Base-by-base conservation (phyloP, 176 grass and related monocot species). In the Puccinellia tenuiflora region DNA sequence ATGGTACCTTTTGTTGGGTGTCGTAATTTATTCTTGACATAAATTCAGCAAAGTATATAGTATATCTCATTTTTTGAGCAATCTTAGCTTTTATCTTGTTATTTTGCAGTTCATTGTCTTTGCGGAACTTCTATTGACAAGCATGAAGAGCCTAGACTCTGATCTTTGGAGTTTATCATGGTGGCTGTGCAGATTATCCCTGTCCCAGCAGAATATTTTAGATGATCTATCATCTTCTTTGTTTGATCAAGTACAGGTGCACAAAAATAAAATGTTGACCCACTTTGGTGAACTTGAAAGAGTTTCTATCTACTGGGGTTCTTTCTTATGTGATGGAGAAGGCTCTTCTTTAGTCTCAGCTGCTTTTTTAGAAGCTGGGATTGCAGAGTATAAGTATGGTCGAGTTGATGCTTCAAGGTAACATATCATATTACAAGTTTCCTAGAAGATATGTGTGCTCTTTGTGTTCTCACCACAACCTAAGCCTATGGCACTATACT, bases 141-240 rank as follows among this genome's bases (percentile, higher is more conserved):
- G 82, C 56, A 65, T 95, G 78, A 89, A 81, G 46, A 73, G 77
- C 69, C 82, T 81, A 29, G 71, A 69, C 33, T 91, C 55, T 74
- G 80, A 85, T 84, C 57, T 82, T 48, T 70, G 67, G 70, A 95
- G 81, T 68, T 50, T 95, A 33, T 82, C 76, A 76, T 98, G 96
- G 96, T 98, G 96, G 96, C 59, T 95, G 71, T 93, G 83, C 56
- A 91, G 96, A 89, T 50, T 88, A 76, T 80, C 84, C 40, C 78
- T 95, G 79, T 60, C 92, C 29, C 90, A 95, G 26, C 95, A 98
- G 84, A 98, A 88, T 71, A 91, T 98, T 75, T 76, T 91, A 26
- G 95, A 98, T 28, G 92, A 91, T 26, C 68, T 91, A 28, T 94
- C 92, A 24, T 98, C 96, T 15, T 91, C 87, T 84, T 88, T 98